Percentiles rank a stretch among this genome's conserved stretches.
These are phyloP conservation scores for Gossypium rotundifolium DNA, from an alignment of 345 rosid genomes.

Conservation along the genomic window DNA sequence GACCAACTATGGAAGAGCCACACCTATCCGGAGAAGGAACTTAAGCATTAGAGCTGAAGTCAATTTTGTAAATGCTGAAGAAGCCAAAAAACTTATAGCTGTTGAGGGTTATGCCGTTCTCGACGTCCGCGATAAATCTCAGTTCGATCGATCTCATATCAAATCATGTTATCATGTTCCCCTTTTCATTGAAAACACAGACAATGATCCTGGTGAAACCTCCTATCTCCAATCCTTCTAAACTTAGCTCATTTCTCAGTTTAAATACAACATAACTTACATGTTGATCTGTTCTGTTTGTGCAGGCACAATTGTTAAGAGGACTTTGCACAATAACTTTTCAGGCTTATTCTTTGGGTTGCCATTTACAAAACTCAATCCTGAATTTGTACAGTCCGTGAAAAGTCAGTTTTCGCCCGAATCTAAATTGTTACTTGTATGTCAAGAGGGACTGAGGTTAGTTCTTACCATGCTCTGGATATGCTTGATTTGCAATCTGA, in stretches of 20 bases:
- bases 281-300: constrained; percentile 8
- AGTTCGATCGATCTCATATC: constrained; percentile 75
- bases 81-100: constrained; percentile 60
- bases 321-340: constrained; percentile 88
- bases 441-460: constrained; percentile 95
- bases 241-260: not conserved
- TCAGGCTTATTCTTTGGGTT: constrained; percentile 83
- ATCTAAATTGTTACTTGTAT: constrained; percentile 71
- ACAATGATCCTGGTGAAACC: constrained; percentile 66
- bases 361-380: constrained; percentile 75
- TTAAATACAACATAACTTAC: not conserved
- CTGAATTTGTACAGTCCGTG: constrained; percentile 59
- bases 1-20: constrained; percentile 33
- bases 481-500: not conserved
- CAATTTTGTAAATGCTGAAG: constrained; percentile 70
- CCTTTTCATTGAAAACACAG: constrained; percentile 73
- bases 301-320: constrained; percentile 72
- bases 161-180: constrained; percentile 78
- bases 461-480: constrained; percentile 12
- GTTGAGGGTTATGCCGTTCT: constrained; percentile 59
- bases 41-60: constrained; percentile 66
- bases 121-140: constrained; percentile 75
- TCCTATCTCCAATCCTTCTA: not conserved
- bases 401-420: constrained; percentile 57
- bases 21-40: constrained; percentile 27